phyloP scores from a whole-genome alignment of 495 filamentous ascomycete species.

The Lepraria neglecta region DNA sequence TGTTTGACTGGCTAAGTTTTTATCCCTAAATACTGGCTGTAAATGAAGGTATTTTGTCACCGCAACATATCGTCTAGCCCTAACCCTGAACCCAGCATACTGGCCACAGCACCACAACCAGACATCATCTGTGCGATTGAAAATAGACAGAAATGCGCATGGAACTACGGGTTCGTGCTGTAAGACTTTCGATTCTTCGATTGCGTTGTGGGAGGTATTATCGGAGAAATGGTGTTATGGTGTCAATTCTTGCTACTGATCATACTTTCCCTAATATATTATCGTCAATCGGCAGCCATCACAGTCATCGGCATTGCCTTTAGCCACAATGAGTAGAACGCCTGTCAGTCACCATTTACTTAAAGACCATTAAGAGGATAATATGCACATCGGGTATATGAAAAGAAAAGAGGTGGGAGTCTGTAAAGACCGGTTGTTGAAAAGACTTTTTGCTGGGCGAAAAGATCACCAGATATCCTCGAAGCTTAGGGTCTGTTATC shows the following conservation, averaged over 20 bases:
- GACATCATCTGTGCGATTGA: background rate
- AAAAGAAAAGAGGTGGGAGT: background rate
- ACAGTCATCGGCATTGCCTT: too few species aligned
- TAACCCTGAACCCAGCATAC: background rate
- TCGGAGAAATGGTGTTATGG: too few species aligned
- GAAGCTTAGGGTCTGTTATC: too few species aligned
- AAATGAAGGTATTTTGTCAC: background rate
- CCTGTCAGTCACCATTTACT: too few species aligned
- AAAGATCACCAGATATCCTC: background rate
- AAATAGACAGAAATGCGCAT: too few species aligned
- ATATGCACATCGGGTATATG: slow-evolving; percentile 4
- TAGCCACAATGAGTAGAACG: too few species aligned
- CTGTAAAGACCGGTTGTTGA: background rate
- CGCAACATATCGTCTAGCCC: background rate
- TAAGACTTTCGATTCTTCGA: too few species aligned
- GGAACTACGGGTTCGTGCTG: too few species aligned
- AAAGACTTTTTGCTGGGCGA: background rate
- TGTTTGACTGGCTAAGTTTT: background rate
- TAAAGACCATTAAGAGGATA: background rate
- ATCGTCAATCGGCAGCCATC: too few species aligned
- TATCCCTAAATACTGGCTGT: background rate
- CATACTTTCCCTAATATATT: too few species aligned
- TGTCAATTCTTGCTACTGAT: too few species aligned
- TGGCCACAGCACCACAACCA: background rate
- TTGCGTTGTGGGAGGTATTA: too few species aligned